Base-by-base conservation (phyloP, 2,329 filamentous ascomycete genomes). In the Pyrenophora graminea region DNA sequence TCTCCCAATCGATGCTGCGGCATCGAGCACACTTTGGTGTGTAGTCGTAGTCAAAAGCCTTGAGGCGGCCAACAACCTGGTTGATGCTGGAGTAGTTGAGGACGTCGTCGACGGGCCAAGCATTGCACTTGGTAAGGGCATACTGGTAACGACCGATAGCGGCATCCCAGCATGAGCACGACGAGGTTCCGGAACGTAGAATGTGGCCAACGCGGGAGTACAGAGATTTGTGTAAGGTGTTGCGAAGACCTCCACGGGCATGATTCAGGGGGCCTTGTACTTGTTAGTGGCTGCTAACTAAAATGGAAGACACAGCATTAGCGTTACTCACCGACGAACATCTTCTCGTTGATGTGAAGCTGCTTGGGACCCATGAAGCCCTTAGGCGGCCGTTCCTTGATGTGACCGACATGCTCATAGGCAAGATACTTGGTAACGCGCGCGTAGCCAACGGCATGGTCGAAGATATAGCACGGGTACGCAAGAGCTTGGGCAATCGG, bases 381-480 rank as follows among this genome's bases (percentile, higher is more conserved):
- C n/a, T 55, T 47, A 3, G 67, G 69, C 3, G 52, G 56, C 4
- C 41, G 43, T 39, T 70, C 69, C n/a, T 48, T 57, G 33, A 72
- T 63, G 27, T 64, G 59, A 5, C 64, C 61, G 6, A 42, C n/a
- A 10, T 49, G 48, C 31, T 71, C 52, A 60, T 74, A 73, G 1
- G 61, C 70, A 1, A 73, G 56, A n/a, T 49, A 65, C 51, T 63
- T 67, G 0, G 69, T 74, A 3, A 62, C 56, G 0, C 38, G 37
- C 0, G 55, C 51, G 33, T 71, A 73, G 2, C 61, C 71, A 3
- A 46, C 15, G 5, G 62, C 61, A 46, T 71, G 58, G 23, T 70
- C 59, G 56, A 73, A 72, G 2, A 52, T 30, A 21, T 61, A 60
- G 45, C 62, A 65, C 0, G 71, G 70, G n/a, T 66, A 63, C 1